Evolutionary conservation across 495 filamentous ascomycete species (phyloP).

Genomic region (Annulohypoxylon moriforme): DNA sequence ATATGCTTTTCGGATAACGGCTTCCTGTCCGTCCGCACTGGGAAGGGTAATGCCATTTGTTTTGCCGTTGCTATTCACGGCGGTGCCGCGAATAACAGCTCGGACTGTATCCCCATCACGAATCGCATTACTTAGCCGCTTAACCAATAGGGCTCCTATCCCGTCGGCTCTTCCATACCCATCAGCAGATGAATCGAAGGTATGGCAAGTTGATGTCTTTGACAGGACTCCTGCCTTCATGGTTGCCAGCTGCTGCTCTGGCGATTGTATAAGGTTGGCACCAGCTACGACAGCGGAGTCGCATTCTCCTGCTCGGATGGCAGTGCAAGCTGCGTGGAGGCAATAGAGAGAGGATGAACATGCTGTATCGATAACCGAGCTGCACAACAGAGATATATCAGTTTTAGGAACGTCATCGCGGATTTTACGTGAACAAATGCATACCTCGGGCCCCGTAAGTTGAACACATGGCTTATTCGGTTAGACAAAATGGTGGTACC

Average conservation of each 20-base stretch:
- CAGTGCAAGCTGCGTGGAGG: slow-evolving; percentile 49
- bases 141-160: background rate
- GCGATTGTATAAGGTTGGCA: slow-evolving; percentile 51
- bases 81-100: background rate
- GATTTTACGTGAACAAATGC: background rate
- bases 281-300: slow-evolving; percentile 52
- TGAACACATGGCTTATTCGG: background rate
- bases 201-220: background rate
- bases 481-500: background rate
- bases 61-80: background rate
- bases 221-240: slow-evolving; percentile 51
- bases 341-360: slow-evolving; percentile 59
- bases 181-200: background rate
- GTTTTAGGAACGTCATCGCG: background rate
- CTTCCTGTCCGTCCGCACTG: background rate
- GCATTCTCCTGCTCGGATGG: slow-evolving; percentile 52
- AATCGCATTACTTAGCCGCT: background rate
- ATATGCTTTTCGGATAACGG: background rate
- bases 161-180: background rate
- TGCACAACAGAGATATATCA: slow-evolving; percentile 4
- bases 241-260: slow-evolving; percentile 45
- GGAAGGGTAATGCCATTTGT: background rate
- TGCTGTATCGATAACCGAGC: slow-evolving; percentile 62
- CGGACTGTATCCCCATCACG: background rate
- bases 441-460: background rate